Evolutionary conservation across 352 stramenopile genomes (phyloP), one percentile per base, ranked within the genome.

Genomic region (Phytopythium kandeliae): DNA sequence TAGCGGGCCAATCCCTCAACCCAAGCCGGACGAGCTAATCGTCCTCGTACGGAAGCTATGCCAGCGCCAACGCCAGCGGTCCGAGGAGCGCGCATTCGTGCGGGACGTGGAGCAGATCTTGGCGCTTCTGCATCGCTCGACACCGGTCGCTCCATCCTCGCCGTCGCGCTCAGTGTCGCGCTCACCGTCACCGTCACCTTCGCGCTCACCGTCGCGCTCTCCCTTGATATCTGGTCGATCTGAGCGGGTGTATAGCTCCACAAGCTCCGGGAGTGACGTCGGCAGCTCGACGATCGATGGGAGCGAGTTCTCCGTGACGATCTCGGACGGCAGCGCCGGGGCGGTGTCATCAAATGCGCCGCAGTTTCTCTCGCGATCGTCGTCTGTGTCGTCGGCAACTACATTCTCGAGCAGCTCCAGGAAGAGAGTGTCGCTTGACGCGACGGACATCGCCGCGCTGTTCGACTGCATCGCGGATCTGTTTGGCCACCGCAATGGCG

Each of bases 51-150:
- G 87, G 51, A 58, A 65, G 25, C 58, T 92, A 9, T 86, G 67
- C 26, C 79, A 70, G 48, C 69, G 81, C 17, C 76, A 89, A 58
- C 77, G 76, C n/a, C 62, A 74, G 43, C 74, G 76, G 4, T 65
- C 67, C 0, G 81, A 92, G 28, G 81, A 89, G 55, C 69, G 78
- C 7, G 54, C 65, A 1, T 89, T 89, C 51, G 68, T 79, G 21
- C 68, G 78, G 30, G 81, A 89, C 31, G 67, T 89, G 22, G 81
- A 89, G 55, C 78, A 69, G 28, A 71, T 88, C 30, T 44, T 89
- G 47, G 37, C 54, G 33, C 55, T 83, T 17, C 54, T 57, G 54
- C 69, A 74, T 12, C 17, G 38, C 17, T 42, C 47, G 12, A 21
- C 54, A 13, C 48, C 53, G 1, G n/a, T 30, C 30, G 31, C 31